Conservation (phyloP, 805 yeast species). For the Candida sanyiensis region DNA sequence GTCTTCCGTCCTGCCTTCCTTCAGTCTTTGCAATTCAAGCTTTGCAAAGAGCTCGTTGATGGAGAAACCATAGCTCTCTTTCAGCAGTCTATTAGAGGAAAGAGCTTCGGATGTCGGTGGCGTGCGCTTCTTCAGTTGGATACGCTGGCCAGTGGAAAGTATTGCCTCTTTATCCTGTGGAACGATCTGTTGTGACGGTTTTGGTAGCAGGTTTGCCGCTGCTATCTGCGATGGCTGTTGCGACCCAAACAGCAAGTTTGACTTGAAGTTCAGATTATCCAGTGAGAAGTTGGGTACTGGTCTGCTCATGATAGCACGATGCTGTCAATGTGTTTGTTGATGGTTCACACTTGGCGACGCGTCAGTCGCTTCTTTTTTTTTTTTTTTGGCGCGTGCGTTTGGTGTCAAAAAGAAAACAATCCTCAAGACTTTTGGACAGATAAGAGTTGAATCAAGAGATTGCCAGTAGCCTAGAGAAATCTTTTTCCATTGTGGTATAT, state of each 20-base stretch:
- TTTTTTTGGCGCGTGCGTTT: no score
- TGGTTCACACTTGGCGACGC: no score
- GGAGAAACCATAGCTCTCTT: conserved; percentile 31
- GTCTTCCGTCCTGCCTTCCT: conserved; percentile 3
- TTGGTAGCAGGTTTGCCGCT: neutral
- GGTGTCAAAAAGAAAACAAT: no score
- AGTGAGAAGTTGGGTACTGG: conserved; percentile 20
- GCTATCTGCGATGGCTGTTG: neutral
- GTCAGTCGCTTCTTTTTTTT: no score
- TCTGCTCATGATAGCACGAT: conserved; percentile 13
- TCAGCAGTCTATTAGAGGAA: neutral
- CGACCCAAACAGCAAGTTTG: conserved; percentile 12
- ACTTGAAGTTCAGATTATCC: conserved; percentile 19
- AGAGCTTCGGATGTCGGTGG: neutral
- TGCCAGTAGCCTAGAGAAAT: no score
- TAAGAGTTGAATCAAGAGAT: no score
- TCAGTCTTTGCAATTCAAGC: conserved; percentile 25
- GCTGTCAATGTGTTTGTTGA: no score
- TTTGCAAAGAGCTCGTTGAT: conserved; percentile 32
- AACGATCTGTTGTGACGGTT: conserved; percentile 3
- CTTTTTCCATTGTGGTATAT: no score
- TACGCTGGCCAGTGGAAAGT: conserved; percentile 18
- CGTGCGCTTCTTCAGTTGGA: conserved; percentile 13
- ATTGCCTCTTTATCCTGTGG: conserved; percentile 12
- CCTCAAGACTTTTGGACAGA: no score